A percentile compares a stretch with the other conserved stretches of the same genome.
Conservation (phyloP, 2,329 filamentous ascomycete genomes). For the Helicocarpus griseus region DNA sequence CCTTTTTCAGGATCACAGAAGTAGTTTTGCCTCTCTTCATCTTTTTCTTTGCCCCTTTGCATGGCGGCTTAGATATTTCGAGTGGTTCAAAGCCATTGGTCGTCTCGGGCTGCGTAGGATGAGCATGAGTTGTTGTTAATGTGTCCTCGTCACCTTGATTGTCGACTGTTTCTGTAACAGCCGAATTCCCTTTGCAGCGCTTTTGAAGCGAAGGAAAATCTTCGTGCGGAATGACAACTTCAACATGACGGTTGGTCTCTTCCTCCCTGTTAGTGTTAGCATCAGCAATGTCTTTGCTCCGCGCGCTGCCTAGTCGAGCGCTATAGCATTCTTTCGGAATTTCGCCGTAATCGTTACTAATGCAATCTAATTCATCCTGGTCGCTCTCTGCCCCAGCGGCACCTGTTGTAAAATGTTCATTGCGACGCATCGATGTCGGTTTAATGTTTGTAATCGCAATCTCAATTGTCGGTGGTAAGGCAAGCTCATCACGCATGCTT, state of each 20-base stretch:
- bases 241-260: background rate
- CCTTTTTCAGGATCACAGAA: slow-evolving; percentile 23
- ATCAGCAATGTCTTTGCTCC: slow-evolving; percentile 13
- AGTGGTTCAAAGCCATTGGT: background rate
- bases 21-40: slow-evolving; percentile 36
- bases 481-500: slow-evolving; percentile 19
- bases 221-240: background rate
- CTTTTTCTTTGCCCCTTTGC: slow-evolving; percentile 32
- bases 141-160: background rate
- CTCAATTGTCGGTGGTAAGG: slow-evolving; percentile 17
- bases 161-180: background rate
- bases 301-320: slow-evolving; percentile 28
- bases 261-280: background rate
- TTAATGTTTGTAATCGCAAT: slow-evolving; percentile 5
- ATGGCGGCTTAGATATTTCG: slow-evolving; percentile 21
- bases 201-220: background rate
- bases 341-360: slow-evolving; percentile 18
- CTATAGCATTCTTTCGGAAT: slow-evolving; percentile 31
- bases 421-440: background rate
- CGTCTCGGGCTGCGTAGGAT: background rate
- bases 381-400: background rate
- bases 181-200: background rate
- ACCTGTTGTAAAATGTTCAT: background rate
- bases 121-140: background rate
- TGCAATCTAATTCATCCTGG: slow-evolving; percentile 10